A percentile compares a stretch with the other conserved stretches of the same genome.
Evolutionary conservation across 2,329 filamentous ascomycete species (phyloP).

Genomic region (Cordyceps cateniannulata): DNA sequence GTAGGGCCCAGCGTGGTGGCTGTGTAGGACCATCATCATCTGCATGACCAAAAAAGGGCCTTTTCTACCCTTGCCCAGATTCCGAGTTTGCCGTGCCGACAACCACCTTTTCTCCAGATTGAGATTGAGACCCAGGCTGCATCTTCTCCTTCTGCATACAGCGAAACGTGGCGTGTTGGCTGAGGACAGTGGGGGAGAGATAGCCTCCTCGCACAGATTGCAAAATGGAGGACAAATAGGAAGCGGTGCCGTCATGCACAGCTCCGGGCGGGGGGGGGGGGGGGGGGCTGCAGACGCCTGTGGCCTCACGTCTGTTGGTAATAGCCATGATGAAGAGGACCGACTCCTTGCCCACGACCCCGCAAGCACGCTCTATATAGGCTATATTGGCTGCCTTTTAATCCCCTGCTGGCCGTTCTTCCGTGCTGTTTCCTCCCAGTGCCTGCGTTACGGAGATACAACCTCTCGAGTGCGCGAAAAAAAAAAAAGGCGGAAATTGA

Average conservation of each 20-base stretch:
- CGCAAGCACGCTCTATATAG: neutral
- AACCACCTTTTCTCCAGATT: neutral
- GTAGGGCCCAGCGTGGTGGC: conserved; percentile 2
- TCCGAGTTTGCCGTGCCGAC: conserved; percentile 11
- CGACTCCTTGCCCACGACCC: neutral
- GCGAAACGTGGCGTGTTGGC: neutral
- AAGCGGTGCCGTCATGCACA: conserved; percentile 2
- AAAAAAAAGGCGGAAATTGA: neutral
- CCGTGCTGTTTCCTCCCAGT: neutral
- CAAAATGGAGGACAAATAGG: neutral
- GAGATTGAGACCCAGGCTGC: too few relatives aligned
- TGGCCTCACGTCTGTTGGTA: too few relatives aligned
- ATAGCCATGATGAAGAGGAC: neutral
- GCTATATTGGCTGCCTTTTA: neutral
- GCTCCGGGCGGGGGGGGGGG: too few relatives aligned
- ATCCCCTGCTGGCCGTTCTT: too few relatives aligned
- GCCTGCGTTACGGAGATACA: neutral
- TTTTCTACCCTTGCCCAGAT: neutral
- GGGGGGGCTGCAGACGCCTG: too few relatives aligned
- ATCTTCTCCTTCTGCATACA: neutral
- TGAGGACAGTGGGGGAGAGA: neutral
- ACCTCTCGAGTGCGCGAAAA: neutral
- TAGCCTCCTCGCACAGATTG: neutral
- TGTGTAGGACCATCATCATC: neutral
- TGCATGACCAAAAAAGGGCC: neutral